Evolutionary conservation across 164 flowering plant species (phyloP), one percentile per base, ranked within the genome.

Genomic region (Kalanchoe fedtschenkoi): DNA sequence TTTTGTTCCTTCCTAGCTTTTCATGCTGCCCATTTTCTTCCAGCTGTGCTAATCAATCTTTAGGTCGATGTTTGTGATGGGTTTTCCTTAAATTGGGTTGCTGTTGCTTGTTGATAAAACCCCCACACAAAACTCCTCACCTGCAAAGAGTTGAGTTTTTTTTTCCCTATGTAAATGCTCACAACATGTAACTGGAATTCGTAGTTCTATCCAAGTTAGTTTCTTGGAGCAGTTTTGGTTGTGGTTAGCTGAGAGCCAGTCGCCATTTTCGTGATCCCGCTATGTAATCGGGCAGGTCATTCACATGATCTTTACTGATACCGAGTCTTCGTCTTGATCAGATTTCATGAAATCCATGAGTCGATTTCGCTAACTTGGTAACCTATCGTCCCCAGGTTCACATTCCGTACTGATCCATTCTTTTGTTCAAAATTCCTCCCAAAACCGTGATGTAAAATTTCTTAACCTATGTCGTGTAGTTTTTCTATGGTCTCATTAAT

Each of bases 271-370:
- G 22, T 33, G 34, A 29, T 46, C 19, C 22, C 63, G 56, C 61
- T 41, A 58, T 65, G 55, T 22, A 64, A 63, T 58, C 43, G 58
- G 42, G 30, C 55, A 65, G 65, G 54, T 61, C 64, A 78, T 83
- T 87, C 77, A 74, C 75, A 74, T 77, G 66, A 71, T 58, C 35
- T 70, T 47, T 60, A 14, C 62, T n/a, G 55, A 53, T 62, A 56
- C 66, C 62, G 30, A 64, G 56, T 77, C 76, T 65, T 83, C 73
- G 61, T 66, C 58, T 61, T 58, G 71, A 46, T 68, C 69, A 61
- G 34, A 59, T 58, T 39, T 65, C 19, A 77, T 78, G 83, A 78
- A 66, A 63, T 38, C 37, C 58, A 37, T 66, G 65, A 69, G 64
- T 65, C 65, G 63, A 56, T 64, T 68, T 55, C 74, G 77, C 17